Evolutionary conservation across 2,329 filamentous ascomycete genomes (phyloP).

Genomic region (Hansfordia pulvinata): DNA sequence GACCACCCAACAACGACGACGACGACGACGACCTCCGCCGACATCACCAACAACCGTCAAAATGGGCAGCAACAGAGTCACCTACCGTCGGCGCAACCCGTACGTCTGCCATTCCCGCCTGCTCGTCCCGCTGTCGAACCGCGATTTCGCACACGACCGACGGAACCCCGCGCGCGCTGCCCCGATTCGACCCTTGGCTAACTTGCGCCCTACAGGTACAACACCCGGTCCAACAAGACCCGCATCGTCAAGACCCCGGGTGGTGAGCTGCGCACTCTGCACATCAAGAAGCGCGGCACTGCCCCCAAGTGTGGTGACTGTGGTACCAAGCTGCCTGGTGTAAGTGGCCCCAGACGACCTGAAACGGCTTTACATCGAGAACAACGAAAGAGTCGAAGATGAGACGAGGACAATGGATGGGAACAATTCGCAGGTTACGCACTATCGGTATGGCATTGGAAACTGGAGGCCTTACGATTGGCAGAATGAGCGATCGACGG

Average conservation of each 20-base stretch:
- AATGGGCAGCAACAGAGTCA: conserved; percentile 47
- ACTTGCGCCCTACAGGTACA: conserved; percentile 59
- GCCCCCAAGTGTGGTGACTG: conserved; percentile 99
- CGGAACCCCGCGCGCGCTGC: too few species aligned
- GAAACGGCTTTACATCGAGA: too few species aligned
- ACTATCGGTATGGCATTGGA: too few species aligned
- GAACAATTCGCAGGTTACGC: too few species aligned
- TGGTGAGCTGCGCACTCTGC: conserved; percentile 86
- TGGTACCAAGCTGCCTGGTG: conserved; percentile 90
- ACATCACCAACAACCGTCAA: conserved; percentile 28
- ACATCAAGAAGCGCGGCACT: conserved; percentile 99
- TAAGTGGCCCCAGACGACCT: conserved; percentile 60
- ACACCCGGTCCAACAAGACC: conserved; percentile 95
- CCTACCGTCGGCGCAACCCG: conserved; percentile 69
- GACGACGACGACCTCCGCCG: too few species aligned
- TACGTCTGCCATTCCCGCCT: conserved; percentile 34
- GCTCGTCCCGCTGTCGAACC: background rate
- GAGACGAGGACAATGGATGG: too few species aligned
- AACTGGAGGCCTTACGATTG: too few species aligned
- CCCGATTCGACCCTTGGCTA: conserved; percentile 3
- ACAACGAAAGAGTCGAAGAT: too few species aligned
- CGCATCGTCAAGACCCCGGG: conserved; percentile 93
- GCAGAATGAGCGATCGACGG: too few species aligned
- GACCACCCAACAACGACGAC: too few species aligned
- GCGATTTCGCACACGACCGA: background rate